These are phyloP conservation scores for Xylaria sp. DNA, from an alignment of 2,329 filamentous ascomycete species.

Conservation along the genomic window DNA sequence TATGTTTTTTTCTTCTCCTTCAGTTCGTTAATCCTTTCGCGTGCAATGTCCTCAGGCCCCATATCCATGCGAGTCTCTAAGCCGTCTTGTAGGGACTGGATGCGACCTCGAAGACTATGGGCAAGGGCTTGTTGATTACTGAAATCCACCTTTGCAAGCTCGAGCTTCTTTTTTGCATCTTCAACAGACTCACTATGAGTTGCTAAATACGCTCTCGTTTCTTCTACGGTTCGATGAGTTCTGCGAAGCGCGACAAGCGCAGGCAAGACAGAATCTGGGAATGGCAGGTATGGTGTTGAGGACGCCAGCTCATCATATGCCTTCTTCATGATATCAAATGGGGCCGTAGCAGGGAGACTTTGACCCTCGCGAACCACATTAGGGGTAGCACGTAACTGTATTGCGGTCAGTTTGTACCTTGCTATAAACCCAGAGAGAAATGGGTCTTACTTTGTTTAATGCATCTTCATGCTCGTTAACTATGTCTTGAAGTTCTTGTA, in stretches of 20 bases:
- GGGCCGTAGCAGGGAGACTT: slow-evolving; percentile 47
- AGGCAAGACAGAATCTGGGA: slow-evolving; percentile 74
- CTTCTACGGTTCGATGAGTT: slow-evolving; percentile 71
- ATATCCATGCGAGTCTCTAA: slow-evolving; percentile 68
- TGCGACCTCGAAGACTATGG: slow-evolving; percentile 57
- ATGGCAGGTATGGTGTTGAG: slow-evolving; percentile 73
- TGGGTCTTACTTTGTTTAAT: slow-evolving; percentile 57
- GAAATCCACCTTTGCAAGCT: slow-evolving; percentile 62
- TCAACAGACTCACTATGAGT: slow-evolving; percentile 58
- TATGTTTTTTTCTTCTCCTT: slow-evolving; percentile 69
- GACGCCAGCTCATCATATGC: slow-evolving; percentile 74
- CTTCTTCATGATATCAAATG: slow-evolving; percentile 65
- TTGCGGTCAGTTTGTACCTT: slow-evolving; percentile 29
- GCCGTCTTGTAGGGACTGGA: slow-evolving; percentile 68
- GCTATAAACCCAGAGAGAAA: slow-evolving; percentile 1
- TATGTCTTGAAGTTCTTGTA: slow-evolving; percentile 72
- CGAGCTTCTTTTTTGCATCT: slow-evolving; percentile 59
- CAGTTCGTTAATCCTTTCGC: slow-evolving; percentile 71
- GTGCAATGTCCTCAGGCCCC: slow-evolving; percentile 69
- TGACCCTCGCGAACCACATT: slow-evolving; percentile 30
- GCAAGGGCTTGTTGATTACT: slow-evolving; percentile 68
- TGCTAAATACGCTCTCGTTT: slow-evolving; percentile 70
- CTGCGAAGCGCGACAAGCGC: slow-evolving; percentile 77
- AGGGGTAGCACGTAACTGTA: slow-evolving; percentile 41
- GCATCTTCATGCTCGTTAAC: slow-evolving; percentile 65